These are phyloP conservation scores for Fraxinus dipetala DNA, from an alignment of 305 asterid species.

Conservation along the genomic window DNA sequence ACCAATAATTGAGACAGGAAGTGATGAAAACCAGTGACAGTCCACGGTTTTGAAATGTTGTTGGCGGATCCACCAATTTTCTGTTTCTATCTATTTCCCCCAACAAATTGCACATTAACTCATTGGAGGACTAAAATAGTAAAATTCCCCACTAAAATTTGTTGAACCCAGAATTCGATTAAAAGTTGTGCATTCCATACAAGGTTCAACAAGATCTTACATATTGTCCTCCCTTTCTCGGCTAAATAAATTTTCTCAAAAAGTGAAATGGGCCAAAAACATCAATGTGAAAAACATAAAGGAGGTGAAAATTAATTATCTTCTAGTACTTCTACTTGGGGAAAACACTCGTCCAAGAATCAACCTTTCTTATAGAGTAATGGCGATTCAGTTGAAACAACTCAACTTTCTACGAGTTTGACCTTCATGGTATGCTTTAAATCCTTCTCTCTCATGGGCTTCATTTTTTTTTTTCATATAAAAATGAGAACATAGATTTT, in stretches of 20 bases:
- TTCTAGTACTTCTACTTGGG: not conserved
- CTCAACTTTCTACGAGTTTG: slow-evolving; percentile 8
- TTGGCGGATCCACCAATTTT: not conserved
- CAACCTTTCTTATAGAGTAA: not conserved
- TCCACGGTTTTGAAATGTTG: slow-evolving; percentile 26
- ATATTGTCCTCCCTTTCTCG: too few species aligned
- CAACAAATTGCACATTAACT: not conserved
- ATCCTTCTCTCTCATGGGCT: not conserved
- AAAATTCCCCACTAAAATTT: not conserved
- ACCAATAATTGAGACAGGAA: not conserved
- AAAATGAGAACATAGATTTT: not conserved
- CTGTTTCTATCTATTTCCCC: not conserved
- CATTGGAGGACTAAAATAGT: not conserved
- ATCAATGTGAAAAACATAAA: not conserved
- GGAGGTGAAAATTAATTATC: not conserved
- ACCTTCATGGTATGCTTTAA: slow-evolving; percentile 26
- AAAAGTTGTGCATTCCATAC: too few species aligned
- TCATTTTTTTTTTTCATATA: not conserved
- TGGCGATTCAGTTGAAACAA: slow-evolving; percentile 17
- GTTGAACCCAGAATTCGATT: too few species aligned
- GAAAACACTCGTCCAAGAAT: not conserved
- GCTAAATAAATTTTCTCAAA: not conserved
- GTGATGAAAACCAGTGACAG: not conserved
- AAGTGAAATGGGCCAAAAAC: not conserved
- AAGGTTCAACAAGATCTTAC: too few species aligned